phyloP scores from a whole-genome alignment of 768 basidiomycete species.

The Suillus decipiens region DNA sequence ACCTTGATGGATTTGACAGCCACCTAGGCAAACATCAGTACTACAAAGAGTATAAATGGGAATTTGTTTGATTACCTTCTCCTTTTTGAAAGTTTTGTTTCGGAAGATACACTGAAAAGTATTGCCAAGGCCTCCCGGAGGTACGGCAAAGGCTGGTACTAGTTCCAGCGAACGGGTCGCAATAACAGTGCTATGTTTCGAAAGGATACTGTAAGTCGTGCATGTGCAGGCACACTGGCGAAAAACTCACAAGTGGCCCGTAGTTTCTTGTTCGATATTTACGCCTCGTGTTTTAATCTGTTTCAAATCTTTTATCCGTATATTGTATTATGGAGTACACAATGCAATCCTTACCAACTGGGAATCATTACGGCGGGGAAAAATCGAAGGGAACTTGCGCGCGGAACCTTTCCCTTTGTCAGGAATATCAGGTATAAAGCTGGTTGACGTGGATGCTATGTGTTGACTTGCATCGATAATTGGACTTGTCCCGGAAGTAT shows the following conservation, averaged over 20 bases:
- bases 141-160: background rate
- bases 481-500: background rate
- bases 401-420: background rate
- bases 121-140: conserved; percentile 1
- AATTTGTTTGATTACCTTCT: background rate
- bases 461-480: background rate
- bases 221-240: background rate
- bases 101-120: background rate
- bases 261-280: background rate
- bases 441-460: background rate
- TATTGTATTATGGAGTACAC: background rate
- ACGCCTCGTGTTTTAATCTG: background rate
- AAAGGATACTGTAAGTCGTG: background rate
- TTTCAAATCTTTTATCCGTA: background rate
- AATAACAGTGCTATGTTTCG: background rate
- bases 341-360: background rate
- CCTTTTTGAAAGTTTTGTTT: background rate
- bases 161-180: background rate
- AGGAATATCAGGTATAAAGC: background rate
- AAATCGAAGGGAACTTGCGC: background rate
- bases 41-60: background rate
- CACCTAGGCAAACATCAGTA: background rate
- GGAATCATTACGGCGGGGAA: background rate
- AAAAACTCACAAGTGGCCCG: background rate
- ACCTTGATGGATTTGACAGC: conserved; percentile 5